Percentiles rank a stretch among this genome's conserved stretches.
Conservation (phyloP, 2,329 filamentous ascomycete genomes). For the Mariannaea sp. region DNA sequence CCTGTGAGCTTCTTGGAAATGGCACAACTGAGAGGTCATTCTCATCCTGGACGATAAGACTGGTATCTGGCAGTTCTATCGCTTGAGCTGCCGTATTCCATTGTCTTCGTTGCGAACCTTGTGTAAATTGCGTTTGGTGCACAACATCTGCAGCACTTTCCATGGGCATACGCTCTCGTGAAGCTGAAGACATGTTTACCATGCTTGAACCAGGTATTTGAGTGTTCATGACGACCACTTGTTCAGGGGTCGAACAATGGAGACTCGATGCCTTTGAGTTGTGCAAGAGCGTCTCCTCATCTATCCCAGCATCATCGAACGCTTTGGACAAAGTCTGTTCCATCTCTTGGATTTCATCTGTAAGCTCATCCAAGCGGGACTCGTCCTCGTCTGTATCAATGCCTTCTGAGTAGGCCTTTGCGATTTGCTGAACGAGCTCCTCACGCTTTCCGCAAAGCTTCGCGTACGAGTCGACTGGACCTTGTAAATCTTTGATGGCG, state of each 20-base stretch:
- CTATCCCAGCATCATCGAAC: constrained; percentile 52
- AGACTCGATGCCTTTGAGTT: constrained; percentile 17
- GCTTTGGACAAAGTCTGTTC: constrained; percentile 49
- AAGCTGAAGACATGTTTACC: constrained; percentile 42
- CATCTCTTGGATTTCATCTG: constrained; percentile 49
- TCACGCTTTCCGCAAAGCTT: constrained; percentile 51
- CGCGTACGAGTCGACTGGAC: constrained; percentile 50
- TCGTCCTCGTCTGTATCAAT: constrained; percentile 59
- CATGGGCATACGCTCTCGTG: constrained; percentile 40
- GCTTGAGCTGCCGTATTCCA: constrained; percentile 32
- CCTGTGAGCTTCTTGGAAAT: constrained; percentile 36
- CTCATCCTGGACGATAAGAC: constrained; percentile 35
- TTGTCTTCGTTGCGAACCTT: constrained; percentile 28
- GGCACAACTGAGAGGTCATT: constrained; percentile 25
- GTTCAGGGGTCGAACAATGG: constrained; percentile 17
- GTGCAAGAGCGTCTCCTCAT: constrained; percentile 47
- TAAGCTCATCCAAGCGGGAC: constrained; percentile 53
- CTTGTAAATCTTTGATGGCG: constrained; percentile 48
- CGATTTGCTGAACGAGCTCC: constrained; percentile 52
- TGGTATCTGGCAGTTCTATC: constrained; percentile 27
- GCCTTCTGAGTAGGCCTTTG: constrained; percentile 55
- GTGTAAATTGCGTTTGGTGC: constrained; percentile 55
- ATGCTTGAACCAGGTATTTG: constrained; percentile 44
- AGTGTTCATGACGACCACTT: constrained; percentile 50
- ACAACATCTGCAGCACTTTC: constrained; percentile 53